These are phyloP conservation scores for Trichoderma virens DNA, from an alignment of 495 filamentous ascomycete species.

Conservation along the genomic window DNA sequence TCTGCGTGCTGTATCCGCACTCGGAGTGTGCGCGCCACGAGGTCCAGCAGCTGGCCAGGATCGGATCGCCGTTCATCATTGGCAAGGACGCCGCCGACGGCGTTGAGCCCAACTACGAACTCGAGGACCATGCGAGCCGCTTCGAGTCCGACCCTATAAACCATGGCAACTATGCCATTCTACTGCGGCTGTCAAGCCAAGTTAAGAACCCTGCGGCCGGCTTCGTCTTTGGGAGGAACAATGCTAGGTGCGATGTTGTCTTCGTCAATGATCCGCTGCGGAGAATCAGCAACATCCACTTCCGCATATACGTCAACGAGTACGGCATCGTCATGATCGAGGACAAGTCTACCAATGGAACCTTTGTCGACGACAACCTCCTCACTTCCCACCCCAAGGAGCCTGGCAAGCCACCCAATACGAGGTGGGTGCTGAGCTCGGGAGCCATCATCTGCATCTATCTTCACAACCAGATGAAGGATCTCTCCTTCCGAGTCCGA, in stretches of 20 bases:
- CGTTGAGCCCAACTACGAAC: conserved; percentile 38
- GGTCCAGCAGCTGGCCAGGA: conserved; percentile 46
- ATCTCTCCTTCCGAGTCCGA: conserved; percentile 75
- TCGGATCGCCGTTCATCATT: conserved; percentile 30
- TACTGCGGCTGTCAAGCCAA: conserved; percentile 66
- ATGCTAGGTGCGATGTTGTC: conserved; percentile 62
- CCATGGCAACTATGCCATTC: conserved; percentile 60
- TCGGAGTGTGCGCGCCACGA: conserved; percentile 63
- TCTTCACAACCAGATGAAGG: conserved; percentile 36
- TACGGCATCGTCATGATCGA: conserved; percentile 80
- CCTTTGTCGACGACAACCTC: conserved; percentile 63
- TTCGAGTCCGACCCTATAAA: conserved; percentile 37
- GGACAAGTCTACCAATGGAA: conserved; percentile 89
- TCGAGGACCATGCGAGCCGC: conserved; percentile 31
- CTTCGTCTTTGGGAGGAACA: conserved; percentile 80
- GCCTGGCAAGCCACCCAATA: conserved; percentile 42
- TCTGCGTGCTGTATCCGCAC: conserved; percentile 79
- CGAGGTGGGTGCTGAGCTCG: conserved; percentile 37
- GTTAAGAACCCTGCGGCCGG: conserved; percentile 57
- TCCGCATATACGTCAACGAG: conserved; percentile 78
- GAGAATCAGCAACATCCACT: conserved; percentile 81
- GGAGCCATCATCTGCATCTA: conserved; percentile 68
- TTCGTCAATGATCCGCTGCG: conserved; percentile 49
- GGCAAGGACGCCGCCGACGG: conserved; percentile 34
- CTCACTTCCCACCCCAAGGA: conserved; percentile 41